phyloP scores from a whole-genome alignment of 2,329 filamentous ascomycete species.

The Xylaria hypoxylon region DNA sequence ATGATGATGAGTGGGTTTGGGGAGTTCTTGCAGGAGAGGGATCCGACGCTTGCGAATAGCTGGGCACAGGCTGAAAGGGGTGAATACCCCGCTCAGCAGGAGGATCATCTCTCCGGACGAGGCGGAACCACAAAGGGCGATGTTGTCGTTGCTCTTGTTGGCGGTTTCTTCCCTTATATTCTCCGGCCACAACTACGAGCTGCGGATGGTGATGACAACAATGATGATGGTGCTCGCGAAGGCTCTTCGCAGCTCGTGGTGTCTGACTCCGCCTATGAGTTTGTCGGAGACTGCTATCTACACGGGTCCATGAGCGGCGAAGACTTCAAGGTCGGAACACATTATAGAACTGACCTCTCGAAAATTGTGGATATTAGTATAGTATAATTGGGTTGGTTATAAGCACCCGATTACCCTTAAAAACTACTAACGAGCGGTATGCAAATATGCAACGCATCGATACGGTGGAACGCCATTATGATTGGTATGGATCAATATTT shows the following conservation, averaged over 20 bases:
- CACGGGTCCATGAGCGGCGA: slow-evolving; percentile 45
- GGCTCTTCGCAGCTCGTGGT: background rate
- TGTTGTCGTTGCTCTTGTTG: slow-evolving; percentile 41
- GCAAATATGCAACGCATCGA: no score
- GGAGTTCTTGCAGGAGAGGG: slow-evolving; percentile 30
- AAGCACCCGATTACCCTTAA: no score
- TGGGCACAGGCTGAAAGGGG: slow-evolving; percentile 34
- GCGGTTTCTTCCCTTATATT: slow-evolving; percentile 44
- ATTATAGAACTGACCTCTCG: background rate
- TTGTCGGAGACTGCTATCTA: slow-evolving; percentile 44
- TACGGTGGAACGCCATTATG: no score
- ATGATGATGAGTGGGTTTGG: slow-evolving; percentile 41
- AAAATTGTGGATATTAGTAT: background rate
- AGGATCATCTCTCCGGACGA: slow-evolving; percentile 7
- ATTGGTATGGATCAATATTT: no score
- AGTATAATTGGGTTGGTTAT: no score
- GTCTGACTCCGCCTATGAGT: slow-evolving; percentile 41
- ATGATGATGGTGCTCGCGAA: no score
- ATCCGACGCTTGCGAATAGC: slow-evolving; percentile 22
- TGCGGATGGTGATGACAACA: background rate
- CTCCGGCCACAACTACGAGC: slow-evolving; percentile 33
- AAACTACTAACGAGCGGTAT: no score
- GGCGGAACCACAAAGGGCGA: slow-evolving; percentile 41
- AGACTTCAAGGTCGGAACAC: slow-evolving; percentile 37
- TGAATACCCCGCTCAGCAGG: slow-evolving; percentile 12